Evolutionary conservation across 139 green algal species (phyloP).

Genomic region (Haematococcus lacustris): DNA sequence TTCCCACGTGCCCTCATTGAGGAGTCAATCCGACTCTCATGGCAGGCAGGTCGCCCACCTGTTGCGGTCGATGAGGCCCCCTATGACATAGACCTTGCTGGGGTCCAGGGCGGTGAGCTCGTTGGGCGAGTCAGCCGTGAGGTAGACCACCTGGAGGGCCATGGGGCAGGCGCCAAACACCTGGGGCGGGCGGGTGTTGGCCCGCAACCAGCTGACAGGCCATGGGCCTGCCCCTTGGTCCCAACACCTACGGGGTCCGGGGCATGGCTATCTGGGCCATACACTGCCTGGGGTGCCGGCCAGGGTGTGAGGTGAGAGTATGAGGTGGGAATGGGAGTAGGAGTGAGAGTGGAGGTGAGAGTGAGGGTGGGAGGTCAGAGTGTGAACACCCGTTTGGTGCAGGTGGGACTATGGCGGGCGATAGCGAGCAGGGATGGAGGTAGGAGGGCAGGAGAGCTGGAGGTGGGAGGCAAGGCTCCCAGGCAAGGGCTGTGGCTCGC

Average conservation of each 20-base stretch:
- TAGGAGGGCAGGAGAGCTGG: too few species aligned
- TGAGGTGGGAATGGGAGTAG: neutral
- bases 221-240: neutral
- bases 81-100: constrained; percentile 72
- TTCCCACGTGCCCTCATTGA: neutral
- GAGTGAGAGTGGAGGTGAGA: neutral
- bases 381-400: neutral
- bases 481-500: neutral
- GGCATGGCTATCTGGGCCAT: neutral
- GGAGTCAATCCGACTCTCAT: neutral
- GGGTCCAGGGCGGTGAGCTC: constrained; percentile 63
- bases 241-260: neutral
- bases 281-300: too few species aligned
- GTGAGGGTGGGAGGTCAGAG: neutral
- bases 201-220: neutral
- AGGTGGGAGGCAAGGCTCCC: too few species aligned
- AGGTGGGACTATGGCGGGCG: neutral
- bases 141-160: constrained; percentile 62
- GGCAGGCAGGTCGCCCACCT: constrained; percentile 30
- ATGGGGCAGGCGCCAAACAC: too few species aligned
- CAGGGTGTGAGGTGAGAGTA: neutral
- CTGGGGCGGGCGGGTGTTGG: neutral
- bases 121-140: constrained; percentile 67
- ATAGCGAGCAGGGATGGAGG: neutral
- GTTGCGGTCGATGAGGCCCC: constrained; percentile 85